Conservation (phyloP, 2,329 filamentous ascomycete genomes). For the Plenodomus tracheiphilus region DNA sequence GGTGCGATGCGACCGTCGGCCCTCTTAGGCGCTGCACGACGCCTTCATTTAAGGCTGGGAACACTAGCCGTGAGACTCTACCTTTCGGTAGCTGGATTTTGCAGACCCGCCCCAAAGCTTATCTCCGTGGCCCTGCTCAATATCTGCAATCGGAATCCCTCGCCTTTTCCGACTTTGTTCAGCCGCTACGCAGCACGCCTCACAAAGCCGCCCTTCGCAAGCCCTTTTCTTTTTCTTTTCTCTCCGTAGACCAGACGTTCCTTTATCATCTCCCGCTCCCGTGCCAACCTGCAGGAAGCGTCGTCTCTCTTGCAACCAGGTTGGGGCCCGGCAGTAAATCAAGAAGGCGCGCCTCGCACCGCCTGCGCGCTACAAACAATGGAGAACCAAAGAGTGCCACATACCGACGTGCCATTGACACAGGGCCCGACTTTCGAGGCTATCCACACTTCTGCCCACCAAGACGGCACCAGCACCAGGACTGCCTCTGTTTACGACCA, state of each 20-base stretch:
- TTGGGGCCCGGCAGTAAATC: background rate
- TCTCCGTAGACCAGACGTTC: slow-evolving; percentile 8
- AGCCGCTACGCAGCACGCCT: slow-evolving; percentile 10
- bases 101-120: slow-evolving; percentile 4
- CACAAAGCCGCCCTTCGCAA: slow-evolving; percentile 1
- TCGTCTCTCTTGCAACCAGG: slow-evolving; percentile 1
- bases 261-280: slow-evolving; percentile 12
- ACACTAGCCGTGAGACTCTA: too few species aligned
- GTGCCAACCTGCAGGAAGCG: slow-evolving; percentile 9
- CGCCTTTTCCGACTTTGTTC: slow-evolving; percentile 10
- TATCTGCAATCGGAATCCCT: background rate
- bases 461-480: slow-evolving; percentile 21
- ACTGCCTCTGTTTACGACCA: slow-evolving; percentile 27
- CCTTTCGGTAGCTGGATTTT: background rate
- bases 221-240: slow-evolving; percentile 5
- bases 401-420: slow-evolving; percentile 17
- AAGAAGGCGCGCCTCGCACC: slow-evolving; percentile 24
- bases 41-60: too few species aligned
- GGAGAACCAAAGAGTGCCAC: slow-evolving; percentile 28
- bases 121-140: too few species aligned
- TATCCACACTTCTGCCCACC: slow-evolving; percentile 27
- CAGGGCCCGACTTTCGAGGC: slow-evolving; percentile 32
- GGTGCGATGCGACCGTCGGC: too few species aligned
- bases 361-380: slow-evolving; percentile 16
- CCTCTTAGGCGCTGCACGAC: too few species aligned